A percentile compares a stretch with the other conserved stretches of the same genome.
These are phyloP conservation scores for Amauroascus verrucosus DNA, from an alignment of 2,329 filamentous ascomycete species.

Conservation along the genomic window DNA sequence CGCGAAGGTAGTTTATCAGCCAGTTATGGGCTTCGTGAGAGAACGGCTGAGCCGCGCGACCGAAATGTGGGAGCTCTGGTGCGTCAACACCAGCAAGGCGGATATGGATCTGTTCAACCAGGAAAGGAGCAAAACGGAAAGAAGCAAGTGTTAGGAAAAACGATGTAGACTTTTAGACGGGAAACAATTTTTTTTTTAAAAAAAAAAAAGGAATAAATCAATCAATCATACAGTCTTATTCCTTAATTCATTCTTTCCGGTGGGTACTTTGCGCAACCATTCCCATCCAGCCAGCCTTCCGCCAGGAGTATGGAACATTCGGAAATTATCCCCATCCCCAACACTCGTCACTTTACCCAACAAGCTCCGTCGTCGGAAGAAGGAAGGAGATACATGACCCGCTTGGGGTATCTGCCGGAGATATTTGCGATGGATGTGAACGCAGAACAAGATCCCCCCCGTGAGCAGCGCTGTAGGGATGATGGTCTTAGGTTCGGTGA, in stretches of 20 bases:
- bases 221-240: constrained; percentile 58
- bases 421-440: constrained; percentile 42
- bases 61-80: constrained; percentile 87
- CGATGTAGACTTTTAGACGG: too few species aligned
- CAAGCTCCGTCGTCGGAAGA: constrained; percentile 64
- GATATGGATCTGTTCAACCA: constrained; percentile 55
- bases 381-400: constrained; percentile 60
- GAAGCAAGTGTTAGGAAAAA: background rate
- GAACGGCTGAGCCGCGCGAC: constrained; percentile 73
- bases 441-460: constrained; percentile 28
- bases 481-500: constrained; percentile 29
- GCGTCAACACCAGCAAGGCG: constrained; percentile 88
- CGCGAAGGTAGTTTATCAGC: constrained; percentile 61
- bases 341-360: constrained; percentile 86
- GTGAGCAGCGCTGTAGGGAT: constrained; percentile 32
- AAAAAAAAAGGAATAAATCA: background rate
- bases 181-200: too few species aligned
- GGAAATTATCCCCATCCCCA: constrained; percentile 92
- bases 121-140: background rate
- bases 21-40: constrained; percentile 70
- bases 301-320: constrained; percentile 90
- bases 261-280: constrained; percentile 71
- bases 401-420: constrained; percentile 75
- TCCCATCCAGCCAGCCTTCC: constrained; percentile 80
- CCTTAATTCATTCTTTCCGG: constrained; percentile 56